These are phyloP conservation scores for Cyberlindnera xishuangbannaensis DNA, from an alignment of 805 yeast genomes.

Conservation along the genomic window DNA sequence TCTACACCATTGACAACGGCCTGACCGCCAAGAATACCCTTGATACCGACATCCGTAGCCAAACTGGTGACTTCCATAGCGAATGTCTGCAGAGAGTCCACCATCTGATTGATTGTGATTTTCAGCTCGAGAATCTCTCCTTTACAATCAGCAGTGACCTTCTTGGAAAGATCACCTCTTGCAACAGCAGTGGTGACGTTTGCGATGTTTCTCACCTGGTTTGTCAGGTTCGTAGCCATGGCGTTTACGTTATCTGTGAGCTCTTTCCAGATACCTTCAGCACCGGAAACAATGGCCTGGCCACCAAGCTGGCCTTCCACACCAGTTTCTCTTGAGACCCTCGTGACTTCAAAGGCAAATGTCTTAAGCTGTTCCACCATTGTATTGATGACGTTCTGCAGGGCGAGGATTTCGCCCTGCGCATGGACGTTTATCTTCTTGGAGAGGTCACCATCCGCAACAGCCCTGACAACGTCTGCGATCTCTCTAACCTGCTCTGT, in stretches of 20 bases:
- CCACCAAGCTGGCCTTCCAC: slow-evolving; percentile 86
- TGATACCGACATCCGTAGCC: slow-evolving; percentile 90
- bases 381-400: slow-evolving; percentile 79
- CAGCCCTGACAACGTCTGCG: slow-evolving; percentile 88
- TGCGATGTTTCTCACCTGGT: slow-evolving; percentile 84
- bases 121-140: slow-evolving; percentile 85
- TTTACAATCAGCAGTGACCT: slow-evolving; percentile 85
- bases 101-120: slow-evolving; percentile 87
- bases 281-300: slow-evolving; percentile 77
- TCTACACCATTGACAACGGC: slow-evolving; percentile 89
- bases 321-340: slow-evolving; percentile 86
- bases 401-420: slow-evolving; percentile 79
- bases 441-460: slow-evolving; percentile 83
- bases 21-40: slow-evolving; percentile 88
- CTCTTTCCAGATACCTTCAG: slow-evolving; percentile 86
- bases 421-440: slow-evolving; percentile 84
- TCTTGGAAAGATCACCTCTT: slow-evolving; percentile 79
- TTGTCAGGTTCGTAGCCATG: slow-evolving; percentile 82
- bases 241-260: slow-evolving; percentile 86
- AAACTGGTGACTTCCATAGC: slow-evolving; percentile 86
- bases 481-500: slow-evolving; percentile 86
- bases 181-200: slow-evolving; percentile 86
- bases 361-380: slow-evolving; percentile 87
- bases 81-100: slow-evolving; percentile 81
- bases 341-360: slow-evolving; percentile 82